Base-by-base conservation (phyloP, 768 basidiomycete species). In the Lentinula aciculospora region DNA sequence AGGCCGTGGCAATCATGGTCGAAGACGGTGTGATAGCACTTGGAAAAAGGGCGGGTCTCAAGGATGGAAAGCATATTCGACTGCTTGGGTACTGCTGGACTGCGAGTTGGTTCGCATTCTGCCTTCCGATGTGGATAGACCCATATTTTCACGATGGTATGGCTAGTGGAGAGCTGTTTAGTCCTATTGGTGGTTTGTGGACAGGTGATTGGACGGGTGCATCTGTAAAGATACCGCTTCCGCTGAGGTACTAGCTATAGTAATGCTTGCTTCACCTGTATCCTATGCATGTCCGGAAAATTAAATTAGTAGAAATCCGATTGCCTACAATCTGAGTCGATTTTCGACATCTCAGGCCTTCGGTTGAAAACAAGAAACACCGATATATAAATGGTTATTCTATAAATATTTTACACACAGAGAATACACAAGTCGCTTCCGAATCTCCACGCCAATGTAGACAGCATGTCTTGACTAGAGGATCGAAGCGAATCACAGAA, bases 1-100 rank as follows among this genome's bases (percentile, higher is more conserved):
- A 73, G 50, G 71, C 73, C 6, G 47, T 67, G 4, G 73, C 61
- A 1, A 75, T 78, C 34, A 71, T 69, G 12, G 42, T 69, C 28
- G 76, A 78, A 60, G 71, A 68, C 48, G 40, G 57, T 0, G 60
- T 70, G 32, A 58, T 74, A 25, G 61, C 36, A 0, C 19, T 65
- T 4, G 65, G 61, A 25, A 51, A 56, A 3, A 53, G 58, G 8
- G 54, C 58, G 0, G 63, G 68, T 31, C 42, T 63, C 19, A 31
- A 28, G 12, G 54, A 53, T 29, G 49, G 57, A n/a, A 64, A 46
- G 4, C 34, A 21, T 9, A 45, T 63, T 17, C 53, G 36, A 47
- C 61, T 58, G 17, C 17, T 69, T 4, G 69, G 69, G 29, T 68
- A 64, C 50, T 1, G 68, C 3, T 71, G 69, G 66, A 68, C 71